Evolutionary conservation across 192 early-diverging fungal species (phyloP).

Genomic region (Rhizophagus sp.): DNA sequence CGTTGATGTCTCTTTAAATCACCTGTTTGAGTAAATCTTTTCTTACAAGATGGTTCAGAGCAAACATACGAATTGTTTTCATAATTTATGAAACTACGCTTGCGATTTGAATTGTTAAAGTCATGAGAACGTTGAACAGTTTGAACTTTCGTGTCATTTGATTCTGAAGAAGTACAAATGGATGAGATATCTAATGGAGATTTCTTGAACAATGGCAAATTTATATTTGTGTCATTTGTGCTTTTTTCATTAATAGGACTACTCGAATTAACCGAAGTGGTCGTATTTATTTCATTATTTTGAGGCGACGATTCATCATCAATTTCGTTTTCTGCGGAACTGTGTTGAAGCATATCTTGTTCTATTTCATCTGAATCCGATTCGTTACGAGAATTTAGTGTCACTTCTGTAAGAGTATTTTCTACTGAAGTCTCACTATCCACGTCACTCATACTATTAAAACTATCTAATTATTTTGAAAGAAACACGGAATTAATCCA

Average conservation of each 20-base stretch:
- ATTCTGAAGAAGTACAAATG: neutral
- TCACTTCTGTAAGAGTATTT: neutral
- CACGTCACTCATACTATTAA: neutral
- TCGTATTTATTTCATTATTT: neutral
- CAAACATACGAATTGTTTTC: neutral
- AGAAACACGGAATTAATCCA: neutral
- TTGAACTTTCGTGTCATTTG: neutral
- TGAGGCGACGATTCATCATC: neutral
- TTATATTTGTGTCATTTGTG: neutral
- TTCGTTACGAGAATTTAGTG: neutral
- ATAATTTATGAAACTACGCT: neutral
- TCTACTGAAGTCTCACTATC: neutral
- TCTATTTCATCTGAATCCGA: neutral
- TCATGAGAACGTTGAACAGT: too few species aligned
- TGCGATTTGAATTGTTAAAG: neutral
- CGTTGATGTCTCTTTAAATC: constrained; percentile 82
- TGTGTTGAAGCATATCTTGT: neutral
- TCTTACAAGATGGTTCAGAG: neutral
- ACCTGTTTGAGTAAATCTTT: constrained; percentile 32
- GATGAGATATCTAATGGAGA: neutral
- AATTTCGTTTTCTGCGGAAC: neutral
- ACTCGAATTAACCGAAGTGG: neutral
- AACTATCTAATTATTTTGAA: neutral
- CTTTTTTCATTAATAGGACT: neutral
- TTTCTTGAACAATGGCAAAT: neutral